A percentile compares a stretch with the other conserved stretches of the same genome.
These are phyloP conservation scores for Phyllosticta citrichinensis DNA, from an alignment of 2,329 filamentous ascomycete species.

Conservation along the genomic window DNA sequence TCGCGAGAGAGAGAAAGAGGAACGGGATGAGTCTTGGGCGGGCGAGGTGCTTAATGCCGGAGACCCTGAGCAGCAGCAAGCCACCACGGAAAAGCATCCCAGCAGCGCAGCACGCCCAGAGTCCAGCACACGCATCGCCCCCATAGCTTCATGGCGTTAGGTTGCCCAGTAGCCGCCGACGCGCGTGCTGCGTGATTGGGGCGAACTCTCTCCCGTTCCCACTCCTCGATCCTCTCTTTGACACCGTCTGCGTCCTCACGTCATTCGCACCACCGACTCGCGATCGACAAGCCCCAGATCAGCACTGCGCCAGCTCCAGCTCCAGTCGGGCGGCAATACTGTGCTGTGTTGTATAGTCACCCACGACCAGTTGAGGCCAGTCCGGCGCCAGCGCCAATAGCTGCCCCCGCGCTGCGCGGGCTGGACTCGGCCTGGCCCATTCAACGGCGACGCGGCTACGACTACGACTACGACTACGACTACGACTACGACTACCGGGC, in stretches of 20 bases:
- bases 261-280: neutral
- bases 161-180: neutral
- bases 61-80: slow-evolving; percentile 1
- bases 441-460: neutral
- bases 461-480: neutral
- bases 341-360: too few relatives aligned
- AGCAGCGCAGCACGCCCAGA: neutral
- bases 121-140: neutral
- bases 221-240: neutral
- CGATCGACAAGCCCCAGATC: neutral
- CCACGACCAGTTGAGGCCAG: neutral
- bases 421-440: neutral
- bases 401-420: neutral
- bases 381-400: neutral
- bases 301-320: neutral
- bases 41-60: neutral
- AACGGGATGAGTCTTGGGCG: slow-evolving; percentile 2
- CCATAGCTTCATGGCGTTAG: neutral
- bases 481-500: neutral
- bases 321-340: too few relatives aligned
- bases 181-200: neutral
- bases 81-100: slow-evolving; percentile 1
- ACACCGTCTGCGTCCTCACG: slow-evolving; percentile 5
- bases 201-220: neutral
- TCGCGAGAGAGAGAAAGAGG: neutral